These are phyloP conservation scores for Pleurotus pulmonarius DNA, from an alignment of 768 basidiomycete genomes.

Conservation along the genomic window DNA sequence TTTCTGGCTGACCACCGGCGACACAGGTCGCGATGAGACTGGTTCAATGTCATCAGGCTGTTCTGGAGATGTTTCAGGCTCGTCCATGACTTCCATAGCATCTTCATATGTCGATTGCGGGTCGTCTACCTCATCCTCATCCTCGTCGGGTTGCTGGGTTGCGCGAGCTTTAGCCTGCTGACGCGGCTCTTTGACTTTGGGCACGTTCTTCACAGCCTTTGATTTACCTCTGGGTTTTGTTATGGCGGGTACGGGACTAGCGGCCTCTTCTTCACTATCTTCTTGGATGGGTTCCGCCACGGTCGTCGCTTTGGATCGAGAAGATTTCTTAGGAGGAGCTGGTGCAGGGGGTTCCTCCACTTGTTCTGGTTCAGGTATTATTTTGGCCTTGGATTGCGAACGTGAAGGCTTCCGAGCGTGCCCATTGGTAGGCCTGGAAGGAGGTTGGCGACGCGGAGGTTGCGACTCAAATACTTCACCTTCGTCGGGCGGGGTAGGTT, in stretches of 20 bases:
- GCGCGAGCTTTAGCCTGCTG: background rate
- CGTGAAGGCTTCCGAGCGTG: constrained; percentile 6
- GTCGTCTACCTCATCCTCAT: constrained; percentile 1
- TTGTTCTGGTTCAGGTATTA: background rate
- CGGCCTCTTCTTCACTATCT: constrained; percentile 8
- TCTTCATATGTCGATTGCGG: too few species aligned
- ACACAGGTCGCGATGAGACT: too few species aligned
- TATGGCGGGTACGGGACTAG: background rate
- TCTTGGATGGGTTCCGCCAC: constrained; percentile 5
- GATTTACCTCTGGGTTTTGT: constrained; percentile 6
- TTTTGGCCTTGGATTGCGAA: background rate
- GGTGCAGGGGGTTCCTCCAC: constrained; percentile 8
- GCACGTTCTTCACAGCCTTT: background rate
- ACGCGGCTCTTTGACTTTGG: background rate
- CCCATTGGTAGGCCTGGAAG: background rate
- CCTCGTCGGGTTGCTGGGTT: background rate
- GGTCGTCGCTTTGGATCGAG: constrained; percentile 19
- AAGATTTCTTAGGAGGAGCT: constrained; percentile 13
- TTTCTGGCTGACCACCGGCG: too few species aligned
- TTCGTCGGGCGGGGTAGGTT: constrained; percentile 8
- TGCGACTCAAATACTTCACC: constrained; percentile 7
- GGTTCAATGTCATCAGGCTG: too few species aligned
- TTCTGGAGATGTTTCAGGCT: background rate
- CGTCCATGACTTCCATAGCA: background rate
- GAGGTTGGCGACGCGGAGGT: background rate